These are phyloP conservation scores for Adiantum capillusveneris DNA, from an alignment of 75 land plant genomes.

Conservation along the genomic window DNA sequence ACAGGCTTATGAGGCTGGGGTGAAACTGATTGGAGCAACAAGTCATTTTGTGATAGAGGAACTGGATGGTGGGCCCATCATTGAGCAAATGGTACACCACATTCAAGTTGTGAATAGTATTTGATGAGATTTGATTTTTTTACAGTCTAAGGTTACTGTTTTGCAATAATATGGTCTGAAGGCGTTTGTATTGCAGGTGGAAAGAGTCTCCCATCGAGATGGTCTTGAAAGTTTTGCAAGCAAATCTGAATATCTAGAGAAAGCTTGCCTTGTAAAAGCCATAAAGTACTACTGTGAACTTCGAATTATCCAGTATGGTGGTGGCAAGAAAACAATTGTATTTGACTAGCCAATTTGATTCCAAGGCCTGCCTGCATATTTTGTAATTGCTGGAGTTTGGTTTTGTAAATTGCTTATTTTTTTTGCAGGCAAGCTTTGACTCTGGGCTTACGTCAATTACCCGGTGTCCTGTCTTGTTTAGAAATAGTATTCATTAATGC, in stretches of 20 bases:
- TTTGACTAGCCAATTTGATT: no score
- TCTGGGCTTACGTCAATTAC: no score
- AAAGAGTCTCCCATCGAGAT: constrained; percentile 31
- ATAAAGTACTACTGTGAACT: constrained; percentile 35
- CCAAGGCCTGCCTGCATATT: no score
- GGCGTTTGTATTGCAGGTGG: constrained; percentile 13
- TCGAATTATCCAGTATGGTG: constrained; percentile 22
- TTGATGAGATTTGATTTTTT: no score
- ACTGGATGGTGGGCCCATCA: constrained; percentile 87
- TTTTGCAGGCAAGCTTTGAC: no score
- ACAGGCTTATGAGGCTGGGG: constrained; percentile 96
- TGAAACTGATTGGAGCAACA: constrained; percentile 96
- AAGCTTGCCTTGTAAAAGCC: constrained; percentile 26
- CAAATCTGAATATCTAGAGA: constrained; percentile 32
- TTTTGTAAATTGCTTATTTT: no score
- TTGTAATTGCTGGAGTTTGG: no score
- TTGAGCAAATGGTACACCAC: constrained; percentile 81
- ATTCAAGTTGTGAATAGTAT: no score
- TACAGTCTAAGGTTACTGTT: no score
- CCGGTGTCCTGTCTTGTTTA: no score
- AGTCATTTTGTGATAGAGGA: constrained; percentile 95
- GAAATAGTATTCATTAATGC: no score
- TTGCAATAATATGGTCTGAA: no score
- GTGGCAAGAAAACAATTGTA: constrained; percentile 24
- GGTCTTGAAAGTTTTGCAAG: constrained; percentile 23